These are phyloP conservation scores for Bipolaris oryzae DNA, from an alignment of 2,329 filamentous ascomycete genomes.

Conservation along the genomic window DNA sequence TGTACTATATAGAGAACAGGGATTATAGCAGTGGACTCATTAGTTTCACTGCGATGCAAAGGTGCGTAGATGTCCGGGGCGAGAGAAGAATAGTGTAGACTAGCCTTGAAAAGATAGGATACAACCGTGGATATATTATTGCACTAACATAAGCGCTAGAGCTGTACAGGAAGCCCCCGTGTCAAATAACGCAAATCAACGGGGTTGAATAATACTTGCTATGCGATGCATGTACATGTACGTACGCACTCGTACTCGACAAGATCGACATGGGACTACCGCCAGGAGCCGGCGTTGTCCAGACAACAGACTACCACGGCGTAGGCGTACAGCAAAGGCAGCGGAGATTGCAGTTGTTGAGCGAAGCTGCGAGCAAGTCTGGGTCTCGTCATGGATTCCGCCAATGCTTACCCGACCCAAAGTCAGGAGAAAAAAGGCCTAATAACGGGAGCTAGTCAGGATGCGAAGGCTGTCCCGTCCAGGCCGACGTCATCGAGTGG, in stretches of 20 bases:
- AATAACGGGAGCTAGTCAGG: slow-evolving; percentile 1
- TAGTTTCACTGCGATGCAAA: too few relatives aligned
- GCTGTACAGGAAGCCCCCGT: too few relatives aligned
- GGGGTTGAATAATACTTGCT: too few relatives aligned
- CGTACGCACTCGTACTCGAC: neutral
- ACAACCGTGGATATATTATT: too few relatives aligned
- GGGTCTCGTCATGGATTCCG: neutral
- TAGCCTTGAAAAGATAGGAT: too few relatives aligned
- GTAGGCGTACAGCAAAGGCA: neutral
- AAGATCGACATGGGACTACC: neutral
- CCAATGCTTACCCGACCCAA: neutral
- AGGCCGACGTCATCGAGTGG: neutral
- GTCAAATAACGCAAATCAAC: too few relatives aligned
- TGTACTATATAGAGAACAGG: too few relatives aligned
- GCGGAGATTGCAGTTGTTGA: neutral
- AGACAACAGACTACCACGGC: neutral
- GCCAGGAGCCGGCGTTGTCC: neutral
- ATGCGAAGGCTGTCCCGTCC: neutral
- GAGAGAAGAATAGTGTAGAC: too few relatives aligned
- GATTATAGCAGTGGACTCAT: too few relatives aligned
- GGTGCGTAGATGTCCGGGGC: too few relatives aligned
- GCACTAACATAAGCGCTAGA: too few relatives aligned
- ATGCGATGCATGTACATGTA: too few relatives aligned
- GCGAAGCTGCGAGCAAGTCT: neutral
- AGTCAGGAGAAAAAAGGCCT: neutral